Evolutionary conservation across 1,284 basidiomycete genomes (phyloP), one percentile per base, ranked within the genome.

Genomic region (Heliocybe sulcata): DNA sequence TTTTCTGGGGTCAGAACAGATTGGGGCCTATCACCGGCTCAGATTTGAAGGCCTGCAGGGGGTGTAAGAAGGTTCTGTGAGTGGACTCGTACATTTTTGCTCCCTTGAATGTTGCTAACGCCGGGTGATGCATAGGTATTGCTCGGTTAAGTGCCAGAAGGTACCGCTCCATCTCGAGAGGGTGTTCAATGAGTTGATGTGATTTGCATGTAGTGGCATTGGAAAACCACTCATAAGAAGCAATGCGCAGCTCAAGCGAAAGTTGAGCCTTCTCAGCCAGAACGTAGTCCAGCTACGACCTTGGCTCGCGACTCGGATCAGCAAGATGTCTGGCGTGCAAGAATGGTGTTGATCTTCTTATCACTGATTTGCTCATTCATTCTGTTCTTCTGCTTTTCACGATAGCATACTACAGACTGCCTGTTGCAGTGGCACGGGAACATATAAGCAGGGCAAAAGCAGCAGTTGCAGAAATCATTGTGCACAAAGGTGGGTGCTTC

Each of bases 21-120:
- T n/a, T n/a, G n/a, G n/a, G n/a, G n/a, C n/a, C n/a, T n/a, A n/a
- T n/a, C n/a, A n/a, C n/a, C n/a, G n/a, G n/a, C n/a, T n/a, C n/a
- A n/a, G n/a, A n/a, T 35, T 55, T 67, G 19, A 67, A 65, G 55
- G 56, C 58, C 12, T 67, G 66, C 35, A 55, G 59, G 33, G 64
- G 65, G 2, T 67, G 65, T 51, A 57, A 58, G 16, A 55, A 59
- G 47, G 59, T 67, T 31, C 56, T 62, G 64, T 59, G 23, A 19
- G 45, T 20, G n/a, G n/a, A n/a, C 19, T 19, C 9, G 16, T 16
- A 42, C 14, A 10, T 51, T 31, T 26, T 22, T 19, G 16, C 4
- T 47, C 45, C 8, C 11, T 19, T 47, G 19, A 10, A 10, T 20
- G 9, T 19, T 47, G 45, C 9, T 47, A 20, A 9, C 20, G 11